Conservation (phyloP, 768 basidiomycete genomes). For the Auricularia heimuer region DNA sequence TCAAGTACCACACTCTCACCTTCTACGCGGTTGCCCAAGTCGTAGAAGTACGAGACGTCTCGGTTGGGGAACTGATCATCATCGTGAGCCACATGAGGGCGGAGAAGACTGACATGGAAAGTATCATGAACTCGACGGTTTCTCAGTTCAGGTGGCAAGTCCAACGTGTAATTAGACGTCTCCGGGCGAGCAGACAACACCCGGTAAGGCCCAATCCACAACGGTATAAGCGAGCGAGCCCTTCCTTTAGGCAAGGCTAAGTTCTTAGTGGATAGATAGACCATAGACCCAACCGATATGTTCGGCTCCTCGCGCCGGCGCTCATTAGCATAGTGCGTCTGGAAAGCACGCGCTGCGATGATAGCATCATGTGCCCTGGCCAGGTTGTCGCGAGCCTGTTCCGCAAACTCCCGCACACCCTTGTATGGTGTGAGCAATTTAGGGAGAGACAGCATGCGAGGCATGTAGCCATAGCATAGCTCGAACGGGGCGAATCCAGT, state of each 20-base stretch:
- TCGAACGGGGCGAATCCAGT: slow-evolving; percentile 25
- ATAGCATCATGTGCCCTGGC: background rate
- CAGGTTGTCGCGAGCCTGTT: background rate
- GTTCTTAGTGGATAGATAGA: slow-evolving; percentile 28
- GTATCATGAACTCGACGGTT: slow-evolving; percentile 14
- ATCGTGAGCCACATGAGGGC: slow-evolving; percentile 7
- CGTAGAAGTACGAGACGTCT: slow-evolving; percentile 19
- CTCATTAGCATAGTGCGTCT: slow-evolving; percentile 4
- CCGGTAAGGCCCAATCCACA: slow-evolving; percentile 26
- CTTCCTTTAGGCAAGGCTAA: slow-evolving; percentile 22
- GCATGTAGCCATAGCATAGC: slow-evolving; percentile 14
- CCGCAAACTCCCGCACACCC: background rate
- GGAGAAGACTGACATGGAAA: slow-evolving; percentile 11
- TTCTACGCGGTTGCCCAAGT: slow-evolving; percentile 24
- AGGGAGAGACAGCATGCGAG: background rate
- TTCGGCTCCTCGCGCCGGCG: background rate
- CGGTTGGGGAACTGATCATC: slow-evolving; percentile 12
- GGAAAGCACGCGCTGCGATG: slow-evolving; percentile 21
- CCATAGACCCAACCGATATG: slow-evolving; percentile 1
- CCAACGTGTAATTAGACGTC: slow-evolving; percentile 14
- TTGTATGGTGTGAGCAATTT: background rate
- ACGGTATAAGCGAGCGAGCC: slow-evolving; percentile 26
- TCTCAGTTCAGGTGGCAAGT: slow-evolving; percentile 19
- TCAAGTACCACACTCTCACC: slow-evolving; percentile 31
- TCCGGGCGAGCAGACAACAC: slow-evolving; percentile 13